Base-by-base conservation (phyloP, 495 filamentous ascomycete genomes). In the Pseudomonodictys pantanalensis region DNA sequence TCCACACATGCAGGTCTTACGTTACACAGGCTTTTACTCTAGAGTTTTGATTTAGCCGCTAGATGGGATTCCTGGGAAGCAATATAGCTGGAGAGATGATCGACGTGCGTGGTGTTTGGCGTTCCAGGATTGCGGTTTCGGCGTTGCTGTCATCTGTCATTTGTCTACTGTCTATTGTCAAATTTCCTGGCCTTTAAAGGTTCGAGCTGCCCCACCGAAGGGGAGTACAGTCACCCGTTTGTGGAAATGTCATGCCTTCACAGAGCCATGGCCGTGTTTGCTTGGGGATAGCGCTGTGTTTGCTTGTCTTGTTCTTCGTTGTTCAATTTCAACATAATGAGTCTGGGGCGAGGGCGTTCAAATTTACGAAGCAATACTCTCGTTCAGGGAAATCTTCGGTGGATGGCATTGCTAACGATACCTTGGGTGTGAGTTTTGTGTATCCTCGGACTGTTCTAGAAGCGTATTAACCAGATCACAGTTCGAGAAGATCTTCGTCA, bases 401-500 rank as follows among this genome's bases (percentile, higher is more conserved):
- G 1, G 20, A 20, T 10, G 48, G 18, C 45, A 58, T 63, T 30
- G 44, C 24, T 1, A 63, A 63, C 20, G 45, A 52, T 5, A 63
- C 60, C 2, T 35, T 63, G 12, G 60, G 60, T 20, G 58, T 62
- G 43, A 29, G 58, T 58, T n/a, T n/a, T 38, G n/a, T 33, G 5
- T 38, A 25, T 28, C 22, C 33, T 18, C 25, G 4, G 10, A 17
- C 45, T 35, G 23, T 11, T 24, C 12, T 7, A 35, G 26, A 35
- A 8, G 20, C 48, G 17, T 17, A 15, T 48, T 9, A 5, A 48
- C 7, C 10, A 9, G 22, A 26, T 28, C 23, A n/a, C 33, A 68
- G 65, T 68, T 68, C 35, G 29, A 68, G 43, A 60, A 62, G 15
- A 62, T 65, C 23, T 56, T 66, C 52, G 43, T 62, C 25, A 55